Conservation (phyloP, 805 yeast species). For the Candida tibetensis region DNA sequence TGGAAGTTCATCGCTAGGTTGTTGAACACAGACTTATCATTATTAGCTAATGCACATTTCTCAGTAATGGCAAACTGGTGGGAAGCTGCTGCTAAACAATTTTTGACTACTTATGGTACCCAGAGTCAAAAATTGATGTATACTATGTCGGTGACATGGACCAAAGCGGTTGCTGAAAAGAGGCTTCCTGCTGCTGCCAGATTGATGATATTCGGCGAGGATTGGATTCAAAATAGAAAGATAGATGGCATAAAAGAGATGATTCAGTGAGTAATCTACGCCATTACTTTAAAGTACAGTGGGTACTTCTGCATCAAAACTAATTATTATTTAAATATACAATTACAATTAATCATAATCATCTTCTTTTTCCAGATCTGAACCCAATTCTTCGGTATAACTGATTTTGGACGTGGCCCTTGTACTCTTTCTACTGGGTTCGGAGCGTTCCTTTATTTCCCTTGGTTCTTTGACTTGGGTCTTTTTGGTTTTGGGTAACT, state of each 20-base stretch:
- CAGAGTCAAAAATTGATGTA: slow-evolving; percentile 67
- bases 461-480: slow-evolving; percentile 11
- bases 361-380: slow-evolving; percentile 2
- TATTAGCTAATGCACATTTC: slow-evolving; percentile 67
- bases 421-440: slow-evolving; percentile 44
- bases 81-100: slow-evolving; percentile 71
- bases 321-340: too few relatives aligned
- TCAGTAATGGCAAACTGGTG: slow-evolving; percentile 81
- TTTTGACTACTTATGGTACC: slow-evolving; percentile 55
- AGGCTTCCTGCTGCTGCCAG: slow-evolving; percentile 78
- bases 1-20: slow-evolving; percentile 78
- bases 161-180: slow-evolving; percentile 46
- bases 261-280: slow-evolving; percentile 26
- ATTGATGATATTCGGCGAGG: slow-evolving; percentile 74
- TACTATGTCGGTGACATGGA: slow-evolving; percentile 50
- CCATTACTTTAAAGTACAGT: not conserved
- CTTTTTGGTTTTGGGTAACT: slow-evolving; percentile 18
- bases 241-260: slow-evolving; percentile 46
- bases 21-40: slow-evolving; percentile 51
- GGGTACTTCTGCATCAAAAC: too few relatives aligned
- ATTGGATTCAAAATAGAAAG: slow-evolving; percentile 53
- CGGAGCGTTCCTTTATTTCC: slow-evolving; percentile 10
- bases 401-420: slow-evolving; percentile 32
- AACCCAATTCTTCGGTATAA: slow-evolving; percentile 25
- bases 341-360: not conserved